Evolutionary conservation across 257 asterid genomes (phyloP), one percentile per base, ranked within the genome.

Genomic region (Solanum chilense): DNA sequence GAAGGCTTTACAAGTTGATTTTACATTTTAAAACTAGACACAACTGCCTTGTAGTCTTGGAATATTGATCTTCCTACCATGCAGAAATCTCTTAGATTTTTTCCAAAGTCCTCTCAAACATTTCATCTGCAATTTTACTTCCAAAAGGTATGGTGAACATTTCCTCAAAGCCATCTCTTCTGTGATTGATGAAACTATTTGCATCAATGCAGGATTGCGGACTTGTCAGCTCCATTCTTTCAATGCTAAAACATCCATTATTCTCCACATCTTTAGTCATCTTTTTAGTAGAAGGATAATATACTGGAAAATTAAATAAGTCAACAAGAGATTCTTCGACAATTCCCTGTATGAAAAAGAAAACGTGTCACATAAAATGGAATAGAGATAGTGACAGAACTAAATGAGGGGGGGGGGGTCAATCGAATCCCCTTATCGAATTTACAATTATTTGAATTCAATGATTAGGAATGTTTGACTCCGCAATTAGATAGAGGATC

Each of bases 101-200:
- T 21, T 5, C 35, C 0, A 47, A 41, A 29, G 76, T 23, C 60
- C 88, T 88, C 39, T 15, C 20, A 68, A 91, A 88, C 81, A 90
- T 83, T 49, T 87, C 87, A 3, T 90, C 85, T 41, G 42, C 69
- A 9, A 78, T 83, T 2, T 20, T 41, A 12, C 60, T 42, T 62
- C 93, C 91, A 41, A 90, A 91, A 14, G 90, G 85, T 5, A 80
- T 31, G 5, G 42, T 58, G 27, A 87, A 86, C 16, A 90, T 11
- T 73, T 42, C 80, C 35, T 73, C 47, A 2, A 21, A 35, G 18
- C 29, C 49, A 73, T 27, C 80, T 35, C 47, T 73, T 20, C 35
- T 11, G 16, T 73, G 47, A 35, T 6, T 35, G 5, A 20, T 73
- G 15, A 35, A 73, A 37, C 47, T 73, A 12, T 33, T 35, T 71